Base-by-base conservation (phyloP, 805 yeast genomes). In the Candida krabiensis region DNA sequence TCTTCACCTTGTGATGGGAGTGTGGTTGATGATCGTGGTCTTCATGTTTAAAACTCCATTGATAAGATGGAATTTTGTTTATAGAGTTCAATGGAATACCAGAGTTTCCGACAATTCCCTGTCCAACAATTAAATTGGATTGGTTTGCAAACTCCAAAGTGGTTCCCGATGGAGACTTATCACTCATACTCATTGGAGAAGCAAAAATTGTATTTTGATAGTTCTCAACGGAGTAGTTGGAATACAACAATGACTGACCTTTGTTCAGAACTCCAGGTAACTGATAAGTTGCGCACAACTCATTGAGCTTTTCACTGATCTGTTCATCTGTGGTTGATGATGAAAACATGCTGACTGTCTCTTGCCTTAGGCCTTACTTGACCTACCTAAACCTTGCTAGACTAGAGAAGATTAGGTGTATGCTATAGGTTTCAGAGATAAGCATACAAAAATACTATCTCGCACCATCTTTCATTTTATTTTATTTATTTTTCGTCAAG, bases 61-160 rank as follows among this genome's bases (percentile, higher is more conserved):
- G 62, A 36, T 64, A 64, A 13, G 57, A 53, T 7, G 69, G 69
- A 12, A 60, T 41, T 37, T 60, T 63, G 28, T 50, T 52, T 14
- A 64, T 40, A 9, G 63, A 53, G 13, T 43, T 49, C 18, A 62
- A 37, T 13, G 61, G 64, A 2, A 64, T 48, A 8, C 67, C 68
- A 3, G 55, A 46, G 38, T 61, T 64, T 30, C 54, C 50, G 2
- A 30, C 37, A n/a, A 64, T 64, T 4, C 65, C 61, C 41, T 63
- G 67, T 9, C 68, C 69, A 6, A 63, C 51, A 3, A 62, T 41
- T 19, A 55, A 26, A 14, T 40, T 46, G 11, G 56, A 47, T 16
- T 46, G 44, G 33, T 44, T 47, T 4, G 49, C 39, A 15, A 43
- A 33, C 14, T 47, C 51, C 31, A 43, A 28, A 4, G 41, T 31